A percentile compares a stretch with the other conserved stretches of the same genome.
phyloP scores from a whole-genome alignment of 768 basidiomycete species.

The Mycena polygramma region DNA sequence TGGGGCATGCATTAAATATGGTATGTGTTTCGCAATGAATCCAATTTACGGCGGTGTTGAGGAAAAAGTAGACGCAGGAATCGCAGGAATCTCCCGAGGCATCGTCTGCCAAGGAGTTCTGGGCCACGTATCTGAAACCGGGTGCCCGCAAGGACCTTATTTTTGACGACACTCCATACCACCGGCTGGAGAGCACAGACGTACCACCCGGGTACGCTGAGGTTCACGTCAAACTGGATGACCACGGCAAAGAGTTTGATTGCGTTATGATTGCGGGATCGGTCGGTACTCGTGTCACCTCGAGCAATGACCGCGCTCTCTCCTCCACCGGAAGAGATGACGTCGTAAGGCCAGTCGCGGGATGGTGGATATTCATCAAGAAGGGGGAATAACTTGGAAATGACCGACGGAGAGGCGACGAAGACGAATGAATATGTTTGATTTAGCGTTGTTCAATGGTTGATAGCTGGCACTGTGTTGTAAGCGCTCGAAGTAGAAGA shows the following conservation, averaged over 20 bases:
- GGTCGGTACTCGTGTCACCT: constrained; percentile 13
- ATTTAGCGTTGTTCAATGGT: too few species aligned
- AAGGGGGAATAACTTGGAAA: too few species aligned
- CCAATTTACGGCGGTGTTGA: background rate
- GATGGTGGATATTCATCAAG: constrained; percentile 19
- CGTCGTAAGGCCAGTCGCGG: background rate
- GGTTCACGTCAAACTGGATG: constrained; percentile 14
- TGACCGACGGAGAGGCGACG: too few species aligned
- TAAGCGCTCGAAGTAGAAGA: too few species aligned
- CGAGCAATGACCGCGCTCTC: background rate
- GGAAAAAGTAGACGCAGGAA: background rate
- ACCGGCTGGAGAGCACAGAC: background rate
- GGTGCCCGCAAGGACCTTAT: background rate
- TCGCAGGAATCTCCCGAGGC: background rate
- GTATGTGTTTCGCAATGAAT: background rate
- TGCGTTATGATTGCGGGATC: constrained; percentile 20
- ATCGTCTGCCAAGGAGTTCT: constrained; percentile 13
- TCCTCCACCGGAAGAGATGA: constrained; percentile 3
- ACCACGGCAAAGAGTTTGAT: constrained; percentile 10
- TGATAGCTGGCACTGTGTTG: too few species aligned
- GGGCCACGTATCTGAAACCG: background rate
- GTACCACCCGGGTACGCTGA: constrained; percentile 19
- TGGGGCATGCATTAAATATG: background rate
- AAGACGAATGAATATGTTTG: too few species aligned
- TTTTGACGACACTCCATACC: constrained; percentile 15